These are phyloP conservation scores for Colletotrichum tropicale DNA, from an alignment of 2,329 filamentous ascomycete genomes.

Conservation along the genomic window DNA sequence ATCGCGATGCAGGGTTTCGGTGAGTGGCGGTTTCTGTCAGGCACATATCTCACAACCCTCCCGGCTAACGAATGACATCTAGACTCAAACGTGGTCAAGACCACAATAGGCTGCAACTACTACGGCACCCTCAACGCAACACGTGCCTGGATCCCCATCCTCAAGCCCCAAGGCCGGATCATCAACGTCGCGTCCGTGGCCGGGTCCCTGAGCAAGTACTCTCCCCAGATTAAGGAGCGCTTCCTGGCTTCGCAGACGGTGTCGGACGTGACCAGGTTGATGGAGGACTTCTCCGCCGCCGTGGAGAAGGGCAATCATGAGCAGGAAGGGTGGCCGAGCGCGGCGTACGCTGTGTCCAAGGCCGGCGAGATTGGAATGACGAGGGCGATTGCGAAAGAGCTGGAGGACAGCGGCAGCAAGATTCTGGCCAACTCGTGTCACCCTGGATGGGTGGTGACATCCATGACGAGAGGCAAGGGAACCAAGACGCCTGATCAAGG, in stretches of 20 bases:
- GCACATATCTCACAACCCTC: not conserved
- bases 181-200: conserved; percentile 53
- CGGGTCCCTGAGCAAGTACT: conserved; percentile 51
- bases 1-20: conserved; percentile 51
- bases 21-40: conserved; percentile 24
- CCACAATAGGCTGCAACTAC: conserved; percentile 56
- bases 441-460: conserved; percentile 49
- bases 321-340: conserved; percentile 51
- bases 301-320: conserved; percentile 50
- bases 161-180: conserved; percentile 47
- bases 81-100: conserved; percentile 44
- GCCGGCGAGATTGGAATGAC: conserved; percentile 47
- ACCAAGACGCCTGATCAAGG: conserved; percentile 45
- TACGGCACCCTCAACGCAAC: conserved; percentile 52
- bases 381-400: conserved; percentile 36
- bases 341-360: conserved; percentile 53
- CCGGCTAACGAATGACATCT: not conserved
- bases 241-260: conserved; percentile 45
- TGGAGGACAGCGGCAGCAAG: conserved; percentile 28
- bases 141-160: conserved; percentile 46
- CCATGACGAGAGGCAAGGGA: conserved; percentile 46
- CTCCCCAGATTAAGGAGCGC: conserved; percentile 39
- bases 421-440: conserved; percentile 43
- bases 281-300: conserved; percentile 51
- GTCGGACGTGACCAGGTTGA: conserved; percentile 47